These are phyloP conservation scores for Suillus americanus DNA, from an alignment of 768 basidiomycete genomes.

Conservation along the genomic window DNA sequence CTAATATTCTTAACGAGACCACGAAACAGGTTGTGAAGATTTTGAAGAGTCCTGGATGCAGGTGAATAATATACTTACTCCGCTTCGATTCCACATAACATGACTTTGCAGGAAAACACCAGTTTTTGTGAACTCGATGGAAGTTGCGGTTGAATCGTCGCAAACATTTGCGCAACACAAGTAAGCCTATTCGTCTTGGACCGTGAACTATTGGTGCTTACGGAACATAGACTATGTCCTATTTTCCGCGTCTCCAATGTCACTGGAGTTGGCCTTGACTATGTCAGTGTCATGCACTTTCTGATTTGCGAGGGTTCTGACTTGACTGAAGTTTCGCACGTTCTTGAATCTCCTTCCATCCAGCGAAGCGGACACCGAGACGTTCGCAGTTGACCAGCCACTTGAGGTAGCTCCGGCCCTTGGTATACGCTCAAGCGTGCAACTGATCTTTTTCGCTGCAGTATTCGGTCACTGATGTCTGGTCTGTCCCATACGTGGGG, in stretches of 20 bases:
- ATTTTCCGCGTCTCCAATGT: conserved; percentile 94
- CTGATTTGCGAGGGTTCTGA: conserved; percentile 11
- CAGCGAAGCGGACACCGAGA: conserved; percentile 79
- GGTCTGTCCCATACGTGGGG: conserved; percentile 86
- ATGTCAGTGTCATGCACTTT: conserved; percentile 40
- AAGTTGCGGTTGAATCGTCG: conserved; percentile 79
- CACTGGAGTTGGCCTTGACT: conserved; percentile 87
- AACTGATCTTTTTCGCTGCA: conserved; percentile 28
- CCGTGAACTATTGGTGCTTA: conserved; percentile 7
- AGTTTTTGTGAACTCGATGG: conserved; percentile 80
- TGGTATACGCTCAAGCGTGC: not conserved
- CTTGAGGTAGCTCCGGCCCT: conserved; percentile 56
- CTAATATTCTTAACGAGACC: conserved; percentile 88
- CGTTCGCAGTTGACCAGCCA: conserved; percentile 77
- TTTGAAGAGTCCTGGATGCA: conserved; percentile 88
- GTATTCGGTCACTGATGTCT: conserved; percentile 85
- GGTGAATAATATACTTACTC: conserved; percentile 42
- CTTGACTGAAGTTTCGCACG: conserved; percentile 60
- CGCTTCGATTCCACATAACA: not conserved
- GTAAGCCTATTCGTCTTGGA: conserved; percentile 36
- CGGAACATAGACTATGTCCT: conserved; percentile 67
- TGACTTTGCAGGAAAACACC: conserved; percentile 64
- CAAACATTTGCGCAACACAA: conserved; percentile 71
- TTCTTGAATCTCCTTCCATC: conserved; percentile 91
- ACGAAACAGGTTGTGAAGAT: conserved; percentile 92